phyloP scores from a whole-genome alignment of 805 yeast species.

The Wickerhamiella spandovensis region DNA sequence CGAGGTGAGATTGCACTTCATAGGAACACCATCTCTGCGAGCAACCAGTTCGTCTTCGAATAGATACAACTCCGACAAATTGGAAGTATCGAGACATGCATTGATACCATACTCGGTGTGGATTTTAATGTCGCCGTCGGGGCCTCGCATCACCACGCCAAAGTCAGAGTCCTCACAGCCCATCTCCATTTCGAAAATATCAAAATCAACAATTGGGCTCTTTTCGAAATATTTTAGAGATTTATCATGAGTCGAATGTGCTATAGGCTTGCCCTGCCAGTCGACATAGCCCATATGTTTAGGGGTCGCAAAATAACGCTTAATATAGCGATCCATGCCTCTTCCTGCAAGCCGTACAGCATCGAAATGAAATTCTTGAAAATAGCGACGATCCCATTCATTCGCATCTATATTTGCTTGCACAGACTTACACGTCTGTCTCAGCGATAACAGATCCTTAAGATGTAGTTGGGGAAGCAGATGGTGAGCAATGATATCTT shows the following conservation, averaged over 20 bases:
- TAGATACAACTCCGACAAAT: background rate
- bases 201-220: background rate
- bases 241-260: background rate
- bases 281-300: background rate
- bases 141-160: background rate
- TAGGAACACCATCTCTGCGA: background rate
- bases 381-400: background rate
- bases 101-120: background rate
- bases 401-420: background rate
- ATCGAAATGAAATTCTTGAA: background rate
- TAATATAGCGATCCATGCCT: background rate
- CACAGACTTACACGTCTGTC: background rate
- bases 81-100: background rate
- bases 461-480: background rate
- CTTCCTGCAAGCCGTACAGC: background rate
- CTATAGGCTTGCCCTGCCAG: background rate
- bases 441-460: background rate
- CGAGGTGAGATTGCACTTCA: background rate
- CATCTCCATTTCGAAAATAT: background rate
- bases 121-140: background rate
- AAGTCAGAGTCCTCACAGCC: background rate
- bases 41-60: background rate
- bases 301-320: background rate
- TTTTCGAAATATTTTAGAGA: background rate
- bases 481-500: background rate